Evolutionary conservation across 2,329 filamentous ascomycete species (phyloP).

Genomic region (Remersonia thermophila): DNA sequence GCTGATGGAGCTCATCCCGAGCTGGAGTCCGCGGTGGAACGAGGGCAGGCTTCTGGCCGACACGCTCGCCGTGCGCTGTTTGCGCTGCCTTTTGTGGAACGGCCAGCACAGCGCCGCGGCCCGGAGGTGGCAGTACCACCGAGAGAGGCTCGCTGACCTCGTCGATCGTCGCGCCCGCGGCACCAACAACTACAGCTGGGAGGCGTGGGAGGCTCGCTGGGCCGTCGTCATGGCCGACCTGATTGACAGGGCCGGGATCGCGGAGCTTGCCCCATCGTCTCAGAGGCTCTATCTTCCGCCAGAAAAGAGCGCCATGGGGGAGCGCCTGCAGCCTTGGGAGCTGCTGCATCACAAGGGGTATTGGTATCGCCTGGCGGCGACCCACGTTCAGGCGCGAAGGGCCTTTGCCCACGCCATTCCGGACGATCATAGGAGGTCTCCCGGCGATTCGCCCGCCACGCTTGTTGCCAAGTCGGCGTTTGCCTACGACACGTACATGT

Average conservation of each 20-base stretch:
- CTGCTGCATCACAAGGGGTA: conserved; percentile 54
- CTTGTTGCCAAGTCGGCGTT: conserved; percentile 38
- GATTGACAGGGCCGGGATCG: conserved; percentile 41
- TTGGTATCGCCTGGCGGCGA: conserved; percentile 50
- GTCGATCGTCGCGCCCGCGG: conserved; percentile 76
- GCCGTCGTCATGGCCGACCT: conserved; percentile 49
- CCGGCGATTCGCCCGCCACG: conserved; percentile 34
- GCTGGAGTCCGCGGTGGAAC: conserved; percentile 83
- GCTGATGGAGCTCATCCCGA: conserved; percentile 76
- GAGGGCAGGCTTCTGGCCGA: conserved; percentile 85
- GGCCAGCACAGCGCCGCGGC: conserved; percentile 69
- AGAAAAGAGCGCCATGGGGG: conserved; percentile 46
- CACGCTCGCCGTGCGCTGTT: conserved; percentile 62
- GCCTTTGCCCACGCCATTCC: conserved; percentile 43
- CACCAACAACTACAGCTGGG: conserved; percentile 81
- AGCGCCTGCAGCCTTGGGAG: conserved; percentile 51
- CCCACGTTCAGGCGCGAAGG: conserved; percentile 42
- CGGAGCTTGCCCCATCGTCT: conserved; percentile 34
- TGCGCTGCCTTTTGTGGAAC: conserved; percentile 73
- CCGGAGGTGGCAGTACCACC: conserved; percentile 68
- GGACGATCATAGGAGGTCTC: conserved; percentile 43
- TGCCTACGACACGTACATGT: conserved; percentile 54
- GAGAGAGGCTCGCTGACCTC: conserved; percentile 60
- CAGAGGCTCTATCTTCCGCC: conserved; percentile 38
- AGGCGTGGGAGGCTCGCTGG: conserved; percentile 80